Conservation (phyloP, 129 eudicot species). For the Oenanthe sinensis region DNA sequence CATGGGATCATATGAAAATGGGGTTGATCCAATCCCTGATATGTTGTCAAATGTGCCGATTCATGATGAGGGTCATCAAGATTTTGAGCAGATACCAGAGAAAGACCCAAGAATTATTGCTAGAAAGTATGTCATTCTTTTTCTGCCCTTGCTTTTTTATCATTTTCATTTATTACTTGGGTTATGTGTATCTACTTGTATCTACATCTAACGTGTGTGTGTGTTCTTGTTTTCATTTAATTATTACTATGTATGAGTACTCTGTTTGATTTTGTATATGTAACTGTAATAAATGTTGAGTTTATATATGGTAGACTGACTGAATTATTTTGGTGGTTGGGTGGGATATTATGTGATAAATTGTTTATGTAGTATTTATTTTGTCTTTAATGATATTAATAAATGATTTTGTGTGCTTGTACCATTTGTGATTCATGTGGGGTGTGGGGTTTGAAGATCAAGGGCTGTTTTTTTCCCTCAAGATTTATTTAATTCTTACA, state of each 20-base stretch:
- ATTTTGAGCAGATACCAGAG: slow-evolving; percentile 3
- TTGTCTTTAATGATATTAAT: too few relatives aligned
- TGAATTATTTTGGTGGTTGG: too few relatives aligned
- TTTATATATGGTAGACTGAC: not conserved
- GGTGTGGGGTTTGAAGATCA: not conserved
- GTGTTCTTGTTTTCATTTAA: not conserved
- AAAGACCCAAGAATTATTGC: slow-evolving; percentile 32
- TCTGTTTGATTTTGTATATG: not conserved
- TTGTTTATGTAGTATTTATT: not conserved
- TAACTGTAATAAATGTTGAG: not conserved
- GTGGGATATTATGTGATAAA: too few relatives aligned
- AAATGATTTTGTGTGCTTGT: not conserved
- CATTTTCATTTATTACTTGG: not conserved
- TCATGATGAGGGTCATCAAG: not conserved
- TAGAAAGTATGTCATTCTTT: slow-evolving; percentile 17
- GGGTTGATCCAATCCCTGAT: not conserved
- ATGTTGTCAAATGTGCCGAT: slow-evolving; percentile 4
- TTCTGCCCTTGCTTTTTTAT: not conserved
- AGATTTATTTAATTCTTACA: not conserved
- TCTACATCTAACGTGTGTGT: not conserved
- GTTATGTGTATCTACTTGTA: not conserved
- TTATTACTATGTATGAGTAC: not conserved
- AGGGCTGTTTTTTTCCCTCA: not conserved
- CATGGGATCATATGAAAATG: not conserved
- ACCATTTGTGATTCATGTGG: not conserved